Conservation (phyloP, 1,284 basidiomycete species). For the Sutorius eximius region DNA sequence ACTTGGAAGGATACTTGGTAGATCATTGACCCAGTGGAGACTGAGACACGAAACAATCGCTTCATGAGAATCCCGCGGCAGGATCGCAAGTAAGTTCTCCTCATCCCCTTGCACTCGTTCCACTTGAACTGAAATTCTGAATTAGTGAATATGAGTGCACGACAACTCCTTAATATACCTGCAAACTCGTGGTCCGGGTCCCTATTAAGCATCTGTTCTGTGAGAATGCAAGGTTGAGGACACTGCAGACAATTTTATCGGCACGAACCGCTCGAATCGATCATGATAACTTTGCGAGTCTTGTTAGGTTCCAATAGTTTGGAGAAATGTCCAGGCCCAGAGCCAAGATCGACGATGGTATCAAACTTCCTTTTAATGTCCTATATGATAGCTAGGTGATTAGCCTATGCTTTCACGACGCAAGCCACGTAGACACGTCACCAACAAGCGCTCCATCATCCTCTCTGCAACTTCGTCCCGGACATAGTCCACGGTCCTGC, state of each 20-base stretch:
- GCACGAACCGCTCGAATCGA: conserved; percentile 81
- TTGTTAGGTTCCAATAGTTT: conserved; percentile 77
- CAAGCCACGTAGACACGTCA: conserved; percentile 25
- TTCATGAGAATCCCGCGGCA: conserved; percentile 81
- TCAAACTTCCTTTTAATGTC: conserved; percentile 89
- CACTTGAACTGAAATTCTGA: conserved; percentile 56
- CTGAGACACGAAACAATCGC: conserved; percentile 90
- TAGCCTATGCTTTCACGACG: conserved; percentile 1
- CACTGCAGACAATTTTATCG: neutral
- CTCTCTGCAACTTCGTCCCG: conserved; percentile 88
- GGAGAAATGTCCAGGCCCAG: conserved; percentile 93
- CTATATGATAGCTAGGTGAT: conserved; percentile 42
- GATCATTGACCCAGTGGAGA: conserved; percentile 97
- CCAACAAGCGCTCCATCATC: conserved; percentile 87
- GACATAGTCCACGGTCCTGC: conserved; percentile 88
- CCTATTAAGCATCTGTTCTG: conserved; percentile 67
- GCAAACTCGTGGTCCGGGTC: conserved; percentile 77
- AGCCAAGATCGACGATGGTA: conserved; percentile 84
- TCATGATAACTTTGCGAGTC: conserved; percentile 78
- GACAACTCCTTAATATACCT: conserved; percentile 43
- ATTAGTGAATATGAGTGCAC: conserved; percentile 3
- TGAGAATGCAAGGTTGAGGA: conserved; percentile 8
- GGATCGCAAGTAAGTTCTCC: conserved; percentile 63
- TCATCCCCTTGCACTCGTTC: conserved; percentile 78
- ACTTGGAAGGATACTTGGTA: conserved; percentile 67